Evolutionary conservation across 306 rosid species (phyloP).

Genomic region (Cicer chorassanicum): DNA sequence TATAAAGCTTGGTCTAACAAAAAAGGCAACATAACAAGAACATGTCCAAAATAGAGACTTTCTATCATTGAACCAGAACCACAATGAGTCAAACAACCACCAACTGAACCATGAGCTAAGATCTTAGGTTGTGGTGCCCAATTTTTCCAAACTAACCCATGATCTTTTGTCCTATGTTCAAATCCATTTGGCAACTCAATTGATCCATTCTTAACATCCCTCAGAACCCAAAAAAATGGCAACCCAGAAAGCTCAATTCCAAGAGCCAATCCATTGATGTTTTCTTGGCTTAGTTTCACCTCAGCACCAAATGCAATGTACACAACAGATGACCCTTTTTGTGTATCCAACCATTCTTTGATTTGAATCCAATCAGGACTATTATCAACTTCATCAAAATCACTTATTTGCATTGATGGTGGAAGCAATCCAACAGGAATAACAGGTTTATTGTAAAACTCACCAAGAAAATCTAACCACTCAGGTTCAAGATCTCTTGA

Average conservation of each 20-base stretch:
- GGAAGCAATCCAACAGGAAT: conserved; percentile 53
- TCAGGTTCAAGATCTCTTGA: conserved; percentile 49
- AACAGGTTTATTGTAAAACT: conserved; percentile 49
- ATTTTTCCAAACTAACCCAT: conserved; percentile 51
- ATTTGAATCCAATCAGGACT: conserved; percentile 50
- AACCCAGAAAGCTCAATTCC: conserved; percentile 58
- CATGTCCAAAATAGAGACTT: conserved; percentile 53
- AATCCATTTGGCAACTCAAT: conserved; percentile 60
- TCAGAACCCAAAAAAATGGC: conserved; percentile 68
- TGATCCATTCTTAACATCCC: conserved; percentile 33
- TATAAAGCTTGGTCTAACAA: conserved; percentile 49
- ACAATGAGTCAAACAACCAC: conserved; percentile 62
- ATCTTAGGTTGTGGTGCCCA: conserved; percentile 70
- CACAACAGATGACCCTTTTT: conserved; percentile 50
- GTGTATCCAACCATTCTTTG: conserved; percentile 46
- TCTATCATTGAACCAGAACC: conserved; percentile 63
- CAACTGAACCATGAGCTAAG: conserved; percentile 57
- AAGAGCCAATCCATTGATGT: conserved; percentile 46
- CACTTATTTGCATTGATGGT: conserved; percentile 23
- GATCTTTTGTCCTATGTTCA: conserved; percentile 52
- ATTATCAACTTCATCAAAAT: conserved; percentile 27
- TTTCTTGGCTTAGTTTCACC: conserved; percentile 58
- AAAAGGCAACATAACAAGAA: conserved; percentile 52
- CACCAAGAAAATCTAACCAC: conserved; percentile 46
- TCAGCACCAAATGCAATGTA: conserved; percentile 69